Evolutionary conservation across 768 basidiomycete species (phyloP), one percentile per base, ranked within the genome.

Genomic region (Auricularia heimuer): DNA sequence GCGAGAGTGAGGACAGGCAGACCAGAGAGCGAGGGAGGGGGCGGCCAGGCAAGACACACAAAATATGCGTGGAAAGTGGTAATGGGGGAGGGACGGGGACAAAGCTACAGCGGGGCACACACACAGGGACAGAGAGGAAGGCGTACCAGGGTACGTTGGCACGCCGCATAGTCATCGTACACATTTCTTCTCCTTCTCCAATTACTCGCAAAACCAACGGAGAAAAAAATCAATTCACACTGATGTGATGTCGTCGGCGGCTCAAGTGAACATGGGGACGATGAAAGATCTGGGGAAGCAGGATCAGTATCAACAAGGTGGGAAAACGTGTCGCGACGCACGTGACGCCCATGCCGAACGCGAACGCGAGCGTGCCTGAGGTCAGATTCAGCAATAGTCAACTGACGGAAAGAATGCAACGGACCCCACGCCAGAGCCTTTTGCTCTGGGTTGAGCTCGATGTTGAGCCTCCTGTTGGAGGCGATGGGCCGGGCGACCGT

Each of bases 401-500:
- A 29, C 29, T 1, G 47, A 51, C 18, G 47, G 18, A 51, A 16
- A 51, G 10, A 18, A 51, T 14, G 18, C 8, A 18, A 51, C 47
- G 6, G 6, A 51, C 47, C 56, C 56, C 56, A 60, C 18, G 56
- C 56, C 29, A 60, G 56, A 24, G 56, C 56, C 56, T 60, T 60
- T 34, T 60, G 56, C 56, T 60, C 56, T 14, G 56, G 29, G 56
- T 60, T 60, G 56, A 60, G 56, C 56, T 60, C 56, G 34, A 65
- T 33, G 39, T 54, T 39, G 54, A 65, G 37, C 36, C 65, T 16
- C 8, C 45, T 4, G 35, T 65, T 65, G 33, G 62, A 16, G 11
- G 64, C 64, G 39, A 61, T 64, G 21, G 58, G 58, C n/a, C 54
- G 65, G 29, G 44, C 58, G 21, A 69, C 72, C 2, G 29, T 29